Evolutionary conservation across 805 yeast genomes (phyloP), one percentile per base, ranked within the genome.

Genomic region (Grigorovia humatica): DNA sequence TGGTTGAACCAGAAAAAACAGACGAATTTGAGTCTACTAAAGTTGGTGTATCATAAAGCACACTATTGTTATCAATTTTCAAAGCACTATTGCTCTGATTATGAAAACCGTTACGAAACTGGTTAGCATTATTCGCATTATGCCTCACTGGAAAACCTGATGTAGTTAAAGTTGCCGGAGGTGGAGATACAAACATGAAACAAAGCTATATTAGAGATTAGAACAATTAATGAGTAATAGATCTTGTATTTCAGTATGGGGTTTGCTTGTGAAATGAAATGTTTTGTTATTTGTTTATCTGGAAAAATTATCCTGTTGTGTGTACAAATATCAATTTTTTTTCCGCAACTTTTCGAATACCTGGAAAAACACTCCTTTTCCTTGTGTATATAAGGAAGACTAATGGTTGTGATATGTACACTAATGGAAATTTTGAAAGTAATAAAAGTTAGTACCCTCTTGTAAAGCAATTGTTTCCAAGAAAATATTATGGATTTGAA

Each of bases 181-280:
- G 66, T 20, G 67, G 68, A 23, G 67, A 63, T 42, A 64, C 67
- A 52, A 64, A 64, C 68, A 64, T 64, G 38, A 32, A 32, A 13
- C 38, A 32, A 9, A 32, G 38, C 3, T 32, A 32, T 32, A 32
- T 30, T 2, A 32, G 15, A 9, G 11, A 32, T 32, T 32, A 23
- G 6, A 23, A 23, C 27, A 23, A 23, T 23, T 3, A 23, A 23
- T 23, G 3, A 23, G 6, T 23, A 23, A 23, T 23, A 23, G 27
- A 4, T 23, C 27, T 23, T 23, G 27, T 23, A 3, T 23, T 23
- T 23, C 6, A 4, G 6, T 23, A 23, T 32, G 15, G 32, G 15
- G 3, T 32, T 13, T 32, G 15, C 8, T 32, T 9, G 11, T 32
- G 11, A 32, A 32, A 32, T 9, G 8, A n/a, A n/a, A n/a, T n/a